Evolutionary conservation across 805 yeast genomes (phyloP).

Genomic region (Maudiozyma pseudohumilis): DNA sequence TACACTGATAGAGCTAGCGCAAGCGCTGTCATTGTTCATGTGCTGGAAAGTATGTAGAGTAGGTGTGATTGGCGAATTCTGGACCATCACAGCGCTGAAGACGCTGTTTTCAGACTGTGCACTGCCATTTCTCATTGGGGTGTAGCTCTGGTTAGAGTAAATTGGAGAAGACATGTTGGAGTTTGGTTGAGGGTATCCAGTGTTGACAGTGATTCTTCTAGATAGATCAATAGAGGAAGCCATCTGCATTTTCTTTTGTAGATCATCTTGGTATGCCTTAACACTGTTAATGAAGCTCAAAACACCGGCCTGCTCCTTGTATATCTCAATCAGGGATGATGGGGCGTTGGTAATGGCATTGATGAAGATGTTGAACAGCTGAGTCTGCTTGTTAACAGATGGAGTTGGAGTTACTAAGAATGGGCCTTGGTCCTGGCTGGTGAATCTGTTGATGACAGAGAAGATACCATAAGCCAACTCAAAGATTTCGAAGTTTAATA

Average conservation of each 20-base stretch:
- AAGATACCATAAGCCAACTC: conserved; percentile 26
- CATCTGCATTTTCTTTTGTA: conserved; percentile 20
- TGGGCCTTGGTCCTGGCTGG: conserved; percentile 25
- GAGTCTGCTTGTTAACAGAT: conserved; percentile 14
- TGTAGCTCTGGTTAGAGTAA: conserved; percentile 21
- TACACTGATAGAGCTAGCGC: conserved; percentile 23
- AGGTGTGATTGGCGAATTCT: conserved; percentile 28
- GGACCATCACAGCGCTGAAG: conserved; percentile 18
- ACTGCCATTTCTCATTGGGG: conserved; percentile 27
- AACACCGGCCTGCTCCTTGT: conserved; percentile 20
- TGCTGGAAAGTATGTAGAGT: conserved; percentile 25
- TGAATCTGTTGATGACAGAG: conserved; percentile 24
- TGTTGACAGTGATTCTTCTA: conserved; percentile 11
- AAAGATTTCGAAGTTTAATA: conserved; percentile 27
- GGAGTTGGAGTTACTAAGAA: conserved; percentile 21
- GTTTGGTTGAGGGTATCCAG: conserved; percentile 3
- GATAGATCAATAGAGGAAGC: conserved; percentile 20
- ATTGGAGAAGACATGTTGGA: conserved; percentile 24
- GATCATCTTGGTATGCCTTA: conserved; percentile 14
- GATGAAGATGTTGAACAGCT: conserved; percentile 18
- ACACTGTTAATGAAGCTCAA: conserved; percentile 17
- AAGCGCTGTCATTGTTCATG: conserved; percentile 19
- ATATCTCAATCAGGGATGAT: conserved; percentile 15
- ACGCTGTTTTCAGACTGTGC: conserved; percentile 27
- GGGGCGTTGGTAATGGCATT: conserved; percentile 20